A percentile compares a stretch with the other conserved stretches of the same genome.
Conservation (phyloP, 78 protist species). For the Speleostelium caveatum region DNA sequence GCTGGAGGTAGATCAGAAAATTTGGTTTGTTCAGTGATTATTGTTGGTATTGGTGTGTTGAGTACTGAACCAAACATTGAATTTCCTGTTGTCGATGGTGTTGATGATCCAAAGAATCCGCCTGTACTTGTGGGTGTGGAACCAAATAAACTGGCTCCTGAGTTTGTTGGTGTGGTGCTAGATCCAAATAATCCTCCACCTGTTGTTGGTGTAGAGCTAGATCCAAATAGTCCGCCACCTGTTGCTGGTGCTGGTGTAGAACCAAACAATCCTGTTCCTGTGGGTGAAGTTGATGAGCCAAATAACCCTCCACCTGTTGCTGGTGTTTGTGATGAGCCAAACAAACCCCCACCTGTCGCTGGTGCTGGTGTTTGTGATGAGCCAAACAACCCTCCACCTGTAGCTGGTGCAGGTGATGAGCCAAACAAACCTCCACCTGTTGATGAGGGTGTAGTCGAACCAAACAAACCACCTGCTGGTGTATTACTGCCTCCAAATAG, state of each 20-base stretch:
- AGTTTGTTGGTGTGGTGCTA: not conserved
- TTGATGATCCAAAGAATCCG: not conserved
- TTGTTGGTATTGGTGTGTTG: conserved; percentile 1
- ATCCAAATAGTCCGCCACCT: conserved; percentile 30
- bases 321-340: not conserved
- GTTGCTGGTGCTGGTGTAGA: conserved; percentile 5
- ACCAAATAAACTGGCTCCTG: not conserved
- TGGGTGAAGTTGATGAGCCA: not conserved
- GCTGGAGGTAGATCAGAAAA: conserved; percentile 36
- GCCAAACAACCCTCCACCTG: not conserved
- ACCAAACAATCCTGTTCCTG: not conserved
- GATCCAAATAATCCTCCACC: conserved; percentile 25
- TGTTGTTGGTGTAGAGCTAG: not conserved
- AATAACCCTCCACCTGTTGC: not conserved
- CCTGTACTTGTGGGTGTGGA: not conserved
- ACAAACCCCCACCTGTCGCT: not conserved
- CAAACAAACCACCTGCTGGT: not conserved
- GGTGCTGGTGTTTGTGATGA: not conserved
- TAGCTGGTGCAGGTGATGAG: not conserved
- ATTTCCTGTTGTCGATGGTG: conserved; percentile 15
- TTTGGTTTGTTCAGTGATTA: conserved; percentile 8
- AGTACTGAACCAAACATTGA: not conserved
- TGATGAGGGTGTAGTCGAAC: not conserved
- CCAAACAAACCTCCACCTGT: conserved; percentile 14
- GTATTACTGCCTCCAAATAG: not conserved